Evolutionary conservation across 176 grass and related monocot genomes (phyloP).

Genomic region (Musa beccarii): DNA sequence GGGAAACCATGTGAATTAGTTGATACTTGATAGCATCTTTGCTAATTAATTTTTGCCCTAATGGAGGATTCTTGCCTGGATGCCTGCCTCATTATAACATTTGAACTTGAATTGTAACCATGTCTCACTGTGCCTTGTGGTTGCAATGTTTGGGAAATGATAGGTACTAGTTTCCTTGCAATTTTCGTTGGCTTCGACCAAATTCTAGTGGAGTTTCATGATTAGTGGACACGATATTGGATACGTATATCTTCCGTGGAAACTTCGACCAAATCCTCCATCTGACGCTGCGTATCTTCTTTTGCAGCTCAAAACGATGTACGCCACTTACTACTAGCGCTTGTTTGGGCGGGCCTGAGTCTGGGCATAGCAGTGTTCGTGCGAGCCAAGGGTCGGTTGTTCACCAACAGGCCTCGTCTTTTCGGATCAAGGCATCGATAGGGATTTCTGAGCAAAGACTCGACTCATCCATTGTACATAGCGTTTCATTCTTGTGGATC

Average conservation of each 20-base stretch:
- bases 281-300: constrained; percentile 7
- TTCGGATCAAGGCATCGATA: constrained; percentile 42
- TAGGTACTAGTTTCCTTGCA: not conserved
- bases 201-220: not conserved
- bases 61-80: too few species aligned
- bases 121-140: too few species aligned
- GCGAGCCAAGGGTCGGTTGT: constrained; percentile 57
- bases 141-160: too few species aligned
- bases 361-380: constrained; percentile 64
- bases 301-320: constrained; percentile 58
- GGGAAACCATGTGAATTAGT: too few species aligned
- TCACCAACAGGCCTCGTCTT: constrained; percentile 74
- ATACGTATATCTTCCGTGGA: too few species aligned
- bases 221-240: not conserved
- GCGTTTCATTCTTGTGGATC: not conserved
- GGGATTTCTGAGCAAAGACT: not conserved
- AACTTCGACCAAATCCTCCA: not conserved
- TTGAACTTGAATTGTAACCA: too few species aligned
- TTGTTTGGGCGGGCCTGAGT: constrained; percentile 80
- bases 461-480: not conserved
- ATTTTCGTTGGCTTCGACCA: not conserved
- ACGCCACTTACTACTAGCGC: constrained; percentile 57
- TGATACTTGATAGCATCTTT: too few species aligned
- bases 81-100: too few species aligned
- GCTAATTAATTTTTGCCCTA: too few species aligned